phyloP scores from a whole-genome alignment of 768 basidiomycete genomes.

The Termitomyces sp. region DNA sequence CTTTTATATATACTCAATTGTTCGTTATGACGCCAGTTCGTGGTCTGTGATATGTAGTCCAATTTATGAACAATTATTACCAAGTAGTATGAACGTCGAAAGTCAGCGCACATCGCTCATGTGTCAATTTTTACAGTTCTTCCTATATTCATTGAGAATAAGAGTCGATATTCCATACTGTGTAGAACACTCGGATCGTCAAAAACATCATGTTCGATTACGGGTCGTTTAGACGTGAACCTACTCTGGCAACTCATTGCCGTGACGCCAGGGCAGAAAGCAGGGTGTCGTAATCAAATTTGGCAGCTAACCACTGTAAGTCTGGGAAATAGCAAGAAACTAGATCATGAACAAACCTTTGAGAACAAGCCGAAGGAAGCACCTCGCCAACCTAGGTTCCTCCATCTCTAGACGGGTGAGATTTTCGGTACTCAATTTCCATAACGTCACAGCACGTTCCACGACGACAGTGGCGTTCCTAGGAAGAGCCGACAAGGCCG shows the following conservation, averaged over 20 bases:
- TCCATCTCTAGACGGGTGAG: slow-evolving; percentile 64
- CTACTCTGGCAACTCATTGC: background rate
- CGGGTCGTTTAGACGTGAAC: too few relatives aligned
- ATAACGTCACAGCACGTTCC: slow-evolving; percentile 73
- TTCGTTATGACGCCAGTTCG: too few relatives aligned
- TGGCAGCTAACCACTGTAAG: slow-evolving; percentile 13
- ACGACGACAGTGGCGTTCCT: slow-evolving; percentile 86
- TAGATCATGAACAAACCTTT: slow-evolving; percentile 33
- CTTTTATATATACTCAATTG: too few relatives aligned
- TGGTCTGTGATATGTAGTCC: too few relatives aligned
- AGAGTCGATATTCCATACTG: background rate
- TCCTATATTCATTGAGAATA: background rate
- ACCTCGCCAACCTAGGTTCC: slow-evolving; percentile 58
- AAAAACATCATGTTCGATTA: background rate
- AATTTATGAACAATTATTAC: background rate
- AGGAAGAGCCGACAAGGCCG: slow-evolving; percentile 71
- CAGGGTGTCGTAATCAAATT: slow-evolving; percentile 8
- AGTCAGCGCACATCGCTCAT: background rate
- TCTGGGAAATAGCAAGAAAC: background rate
- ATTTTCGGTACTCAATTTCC: slow-evolving; percentile 66
- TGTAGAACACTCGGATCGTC: background rate
- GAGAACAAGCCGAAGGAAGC: slow-evolving; percentile 63
- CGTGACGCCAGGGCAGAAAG: slow-evolving; percentile 15
- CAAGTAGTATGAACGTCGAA: background rate
- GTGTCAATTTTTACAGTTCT: background rate